phyloP scores from a whole-genome alignment of 2,329 filamentous ascomycete species.

The Botrytis pseudocinerea region DNA sequence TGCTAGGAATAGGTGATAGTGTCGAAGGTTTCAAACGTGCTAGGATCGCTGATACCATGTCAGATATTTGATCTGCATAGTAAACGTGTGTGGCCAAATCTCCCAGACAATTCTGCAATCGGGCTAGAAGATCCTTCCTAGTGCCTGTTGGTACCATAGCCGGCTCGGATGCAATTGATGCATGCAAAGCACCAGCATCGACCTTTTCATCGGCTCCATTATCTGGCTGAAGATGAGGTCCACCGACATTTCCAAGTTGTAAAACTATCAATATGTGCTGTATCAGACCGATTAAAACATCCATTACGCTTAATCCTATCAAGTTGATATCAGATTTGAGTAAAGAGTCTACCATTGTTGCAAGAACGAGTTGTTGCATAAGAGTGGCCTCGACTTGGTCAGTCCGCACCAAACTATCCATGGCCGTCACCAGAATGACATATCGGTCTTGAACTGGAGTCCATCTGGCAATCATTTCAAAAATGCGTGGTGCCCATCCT shows the following conservation, averaged over 20 bases:
- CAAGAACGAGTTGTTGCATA: slow-evolving; percentile 71
- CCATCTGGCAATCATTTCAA: slow-evolving; percentile 80
- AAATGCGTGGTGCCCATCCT: slow-evolving; percentile 81
- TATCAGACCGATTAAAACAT: slow-evolving; percentile 82
- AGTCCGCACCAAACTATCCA: slow-evolving; percentile 72
- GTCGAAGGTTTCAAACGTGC: slow-evolving; percentile 69
- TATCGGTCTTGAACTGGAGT: slow-evolving; percentile 93
- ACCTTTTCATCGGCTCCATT: slow-evolving; percentile 28
- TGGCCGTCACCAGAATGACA: slow-evolving; percentile 78
- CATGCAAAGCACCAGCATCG: slow-evolving; percentile 26
- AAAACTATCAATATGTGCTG: slow-evolving; percentile 79
- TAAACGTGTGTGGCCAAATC: slow-evolving; percentile 92
- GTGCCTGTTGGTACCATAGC: slow-evolving; percentile 51
- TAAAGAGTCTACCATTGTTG: slow-evolving; percentile 77
- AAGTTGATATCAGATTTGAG: slow-evolving; percentile 87
- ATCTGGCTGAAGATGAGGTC: slow-evolving; percentile 41
- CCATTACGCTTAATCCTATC: slow-evolving; percentile 95
- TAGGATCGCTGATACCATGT: slow-evolving; percentile 86
- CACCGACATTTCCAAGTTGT: slow-evolving; percentile 53
- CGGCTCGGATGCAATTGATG: slow-evolving; percentile 40
- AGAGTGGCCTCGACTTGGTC: slow-evolving; percentile 71
- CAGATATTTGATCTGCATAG: slow-evolving; percentile 92
- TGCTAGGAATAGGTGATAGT: slow-evolving; percentile 46
- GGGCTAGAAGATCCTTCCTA: slow-evolving; percentile 64
- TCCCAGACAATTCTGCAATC: slow-evolving; percentile 82